Evolutionary conservation across 2,329 filamentous ascomycete genomes (phyloP), one percentile per base, ranked within the genome.

Genomic region (Alternaria triticina): DNA sequence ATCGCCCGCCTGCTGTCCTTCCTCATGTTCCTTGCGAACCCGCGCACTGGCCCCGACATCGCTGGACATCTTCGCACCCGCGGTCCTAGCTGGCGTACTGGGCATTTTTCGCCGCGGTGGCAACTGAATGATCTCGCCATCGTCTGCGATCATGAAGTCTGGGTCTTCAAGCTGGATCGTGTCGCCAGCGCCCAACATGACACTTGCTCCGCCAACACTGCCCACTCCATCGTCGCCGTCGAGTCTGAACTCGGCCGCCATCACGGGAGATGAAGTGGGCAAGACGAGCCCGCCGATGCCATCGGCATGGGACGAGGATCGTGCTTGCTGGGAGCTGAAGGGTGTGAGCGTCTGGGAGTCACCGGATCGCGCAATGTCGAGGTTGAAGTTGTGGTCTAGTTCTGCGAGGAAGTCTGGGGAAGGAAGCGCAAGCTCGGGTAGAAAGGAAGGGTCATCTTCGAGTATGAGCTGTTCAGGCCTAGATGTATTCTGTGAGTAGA

Each of bases 381-480:
- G 70, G 6, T 81, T 74, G 3, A 78, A 67, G 12, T 72, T 68
- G n/a, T 80, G 61, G 30, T 82, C 75, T 40, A 87, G 76, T 4
- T 79, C 77, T 11, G 80, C 80, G 15, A 89, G 74, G 22, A 88
- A 76, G 30, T 89, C 84, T 60, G 91, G 83, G 1, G 86, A 82
- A 1, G 89, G 87, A 25, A 93, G 82, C 33, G 84, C 82, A 33
- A 89, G 84, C 46, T 90, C 88, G 0, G 90, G 89, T 10, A 92
- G 80, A 75, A 98, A 97, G 45, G 88, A 86, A 1, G 94, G 93
- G 73, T 98, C 95, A 72, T 98, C 93, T 57, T 87, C 84, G 2
- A 98, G 84, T 4, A 93, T 83, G 59, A 97, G 89, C 70, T 94
- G 90, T 23, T 91, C 88, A 6, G 87, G 89, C 71, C 93, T 97